Evolutionary conservation across 768 basidiomycete genomes (phyloP).

Genomic region (Boletus reticulatus): DNA sequence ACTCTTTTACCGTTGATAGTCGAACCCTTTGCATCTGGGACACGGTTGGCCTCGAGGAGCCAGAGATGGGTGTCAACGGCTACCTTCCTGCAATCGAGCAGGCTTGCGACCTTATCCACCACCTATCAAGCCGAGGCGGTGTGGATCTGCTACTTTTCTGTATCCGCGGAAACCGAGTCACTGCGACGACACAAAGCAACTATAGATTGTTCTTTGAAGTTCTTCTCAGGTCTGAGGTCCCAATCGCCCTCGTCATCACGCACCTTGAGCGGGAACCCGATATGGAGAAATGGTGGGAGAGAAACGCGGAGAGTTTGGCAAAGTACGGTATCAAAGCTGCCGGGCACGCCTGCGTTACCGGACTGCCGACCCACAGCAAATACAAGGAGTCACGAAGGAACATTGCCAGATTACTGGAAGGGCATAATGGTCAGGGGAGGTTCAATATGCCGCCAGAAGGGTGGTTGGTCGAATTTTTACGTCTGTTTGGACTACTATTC

Average conservation of each 20-base stretch:
- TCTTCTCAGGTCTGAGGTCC: slow-evolving; percentile 36
- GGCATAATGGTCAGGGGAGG: slow-evolving; percentile 11
- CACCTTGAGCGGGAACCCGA: slow-evolving; percentile 36
- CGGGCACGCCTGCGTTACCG: slow-evolving; percentile 37
- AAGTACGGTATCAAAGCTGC: slow-evolving; percentile 27
- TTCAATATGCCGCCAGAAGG: slow-evolving; percentile 27
- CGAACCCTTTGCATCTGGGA: slow-evolving; percentile 30
- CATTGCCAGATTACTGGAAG: slow-evolving; percentile 14
- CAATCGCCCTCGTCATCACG: slow-evolving; percentile 35
- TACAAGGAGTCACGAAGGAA: slow-evolving; percentile 23
- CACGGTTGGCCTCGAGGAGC: slow-evolving; percentile 36
- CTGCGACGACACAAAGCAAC: slow-evolving; percentile 36
- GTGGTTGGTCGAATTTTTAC: slow-evolving; percentile 26
- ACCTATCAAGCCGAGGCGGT: slow-evolving; percentile 30
- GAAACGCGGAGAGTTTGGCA: slow-evolving; percentile 23
- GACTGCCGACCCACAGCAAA: slow-evolving; percentile 28
- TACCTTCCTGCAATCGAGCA: slow-evolving; percentile 31
- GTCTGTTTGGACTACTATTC: slow-evolving; percentile 23
- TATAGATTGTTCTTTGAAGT: slow-evolving; percentile 43
- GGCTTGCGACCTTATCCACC: slow-evolving; percentile 32
- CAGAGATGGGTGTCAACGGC: slow-evolving; percentile 23
- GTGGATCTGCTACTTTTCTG: slow-evolving; percentile 42
- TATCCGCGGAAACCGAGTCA: slow-evolving; percentile 42
- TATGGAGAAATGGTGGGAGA: slow-evolving; percentile 37
- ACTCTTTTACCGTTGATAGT: slow-evolving; percentile 21